phyloP scores from a whole-genome alignment of 1,139 yeast genomes.

The Diutina ranongensis region DNA sequence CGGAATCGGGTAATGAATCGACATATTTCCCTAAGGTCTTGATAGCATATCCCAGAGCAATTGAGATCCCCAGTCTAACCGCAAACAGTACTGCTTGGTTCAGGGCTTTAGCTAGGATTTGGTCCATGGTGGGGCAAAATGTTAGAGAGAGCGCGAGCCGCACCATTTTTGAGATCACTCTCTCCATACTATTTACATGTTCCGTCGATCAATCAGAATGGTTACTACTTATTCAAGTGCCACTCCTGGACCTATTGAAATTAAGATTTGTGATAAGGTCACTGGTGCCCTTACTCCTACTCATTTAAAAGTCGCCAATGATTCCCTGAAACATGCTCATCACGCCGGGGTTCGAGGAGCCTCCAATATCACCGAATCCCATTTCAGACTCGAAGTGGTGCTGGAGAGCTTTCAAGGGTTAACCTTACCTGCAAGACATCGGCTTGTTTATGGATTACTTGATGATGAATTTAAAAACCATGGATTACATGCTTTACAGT shows the following conservation, averaged over 20 bases:
- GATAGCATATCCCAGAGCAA: constrained; percentile 69
- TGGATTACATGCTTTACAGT: constrained; percentile 84
- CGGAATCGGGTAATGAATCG: constrained; percentile 49
- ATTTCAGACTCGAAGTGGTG: constrained; percentile 63
- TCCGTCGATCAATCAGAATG: neutral
- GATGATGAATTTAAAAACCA: constrained; percentile 58
- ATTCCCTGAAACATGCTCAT: constrained; percentile 80
- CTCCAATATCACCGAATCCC: constrained; percentile 68
- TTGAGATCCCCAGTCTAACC: constrained; percentile 61
- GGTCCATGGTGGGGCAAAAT: constrained; percentile 13
- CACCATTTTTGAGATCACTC: no score
- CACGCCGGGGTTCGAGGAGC: constrained; percentile 79
- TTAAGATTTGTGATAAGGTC: constrained; percentile 36
- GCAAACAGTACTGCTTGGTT: constrained; percentile 76
- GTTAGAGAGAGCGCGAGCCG: neutral
- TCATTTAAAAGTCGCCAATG: constrained; percentile 53
- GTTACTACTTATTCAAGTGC: constrained; percentile 2
- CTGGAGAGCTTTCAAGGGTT: constrained; percentile 61
- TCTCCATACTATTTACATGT: neutral
- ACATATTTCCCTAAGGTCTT: constrained; percentile 50
- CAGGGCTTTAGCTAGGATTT: constrained; percentile 42
- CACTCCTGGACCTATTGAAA: constrained; percentile 40
- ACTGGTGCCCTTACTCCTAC: constrained; percentile 36
- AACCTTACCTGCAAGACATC: constrained; percentile 64
- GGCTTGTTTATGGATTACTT: constrained; percentile 58